Percentiles rank a stretch among this genome's conserved stretches.
Conservation (phyloP, 441 rosid species). For the Metrosideros polymorpha region DNA sequence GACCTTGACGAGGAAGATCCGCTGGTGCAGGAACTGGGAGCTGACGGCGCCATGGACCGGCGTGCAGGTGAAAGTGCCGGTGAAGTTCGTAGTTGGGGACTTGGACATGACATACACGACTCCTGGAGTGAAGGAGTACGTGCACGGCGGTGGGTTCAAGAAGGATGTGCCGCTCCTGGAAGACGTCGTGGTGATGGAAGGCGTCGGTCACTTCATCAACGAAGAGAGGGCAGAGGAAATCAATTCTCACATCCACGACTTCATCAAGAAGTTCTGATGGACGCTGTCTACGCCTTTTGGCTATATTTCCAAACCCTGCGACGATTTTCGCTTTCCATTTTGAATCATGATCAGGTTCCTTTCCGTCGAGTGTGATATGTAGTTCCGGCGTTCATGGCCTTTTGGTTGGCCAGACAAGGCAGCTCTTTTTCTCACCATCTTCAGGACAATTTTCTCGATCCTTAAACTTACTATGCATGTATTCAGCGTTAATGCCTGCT, state of each 20-base stretch:
- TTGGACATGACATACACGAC: conserved; percentile 48
- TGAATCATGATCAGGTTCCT: background rate
- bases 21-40: conserved; percentile 51
- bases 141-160: conserved; percentile 34
- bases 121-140: conserved; percentile 45
- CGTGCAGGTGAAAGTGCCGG: conserved; percentile 35
- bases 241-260: conserved; percentile 37
- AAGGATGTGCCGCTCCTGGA: conserved; percentile 35
- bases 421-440: background rate
- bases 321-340: background rate
- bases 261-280: conserved; percentile 14
- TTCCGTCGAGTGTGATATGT: background rate
- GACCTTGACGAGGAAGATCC: background rate
- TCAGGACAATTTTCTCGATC: background rate
- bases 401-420: background rate
- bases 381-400: background rate
- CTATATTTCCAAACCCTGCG: no score
- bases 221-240: conserved; percentile 52
- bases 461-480: background rate
- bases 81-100: conserved; percentile 48
- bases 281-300: background rate
- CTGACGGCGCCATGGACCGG: conserved; percentile 51
- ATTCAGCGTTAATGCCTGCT: background rate
- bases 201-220: conserved; percentile 51
- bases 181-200: conserved; percentile 46